These are phyloP conservation scores for Pulicaria dysenterica DNA, from an alignment of 129 eudicot genomes.

Conservation along the genomic window DNA sequence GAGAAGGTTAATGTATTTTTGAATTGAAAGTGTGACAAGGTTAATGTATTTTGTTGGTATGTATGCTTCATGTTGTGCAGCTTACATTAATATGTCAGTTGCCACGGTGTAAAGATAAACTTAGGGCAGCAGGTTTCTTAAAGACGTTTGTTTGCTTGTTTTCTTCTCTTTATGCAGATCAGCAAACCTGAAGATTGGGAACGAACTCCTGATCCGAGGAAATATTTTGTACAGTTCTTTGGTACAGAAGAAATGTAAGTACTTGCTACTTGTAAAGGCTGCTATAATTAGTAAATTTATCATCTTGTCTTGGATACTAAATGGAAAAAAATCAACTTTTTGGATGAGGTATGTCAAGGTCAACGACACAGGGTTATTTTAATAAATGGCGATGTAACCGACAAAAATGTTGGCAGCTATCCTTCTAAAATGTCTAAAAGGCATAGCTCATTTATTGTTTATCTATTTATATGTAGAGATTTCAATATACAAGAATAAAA, in stretches of 20 bases:
- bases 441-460: background rate
- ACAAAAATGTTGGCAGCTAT: background rate
- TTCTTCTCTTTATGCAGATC: slow-evolving; percentile 56
- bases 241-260: slow-evolving; percentile 97
- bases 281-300: slow-evolving; percentile 12
- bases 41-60: slow-evolving; percentile 25
- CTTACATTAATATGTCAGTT: slow-evolving; percentile 32
- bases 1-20: slow-evolving; percentile 32
- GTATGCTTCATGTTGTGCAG: slow-evolving; percentile 32
- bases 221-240: slow-evolving; percentile 76
- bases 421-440: background rate
- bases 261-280: slow-evolving; percentile 13
- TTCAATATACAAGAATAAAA: slow-evolving; percentile 12
- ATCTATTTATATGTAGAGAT: slow-evolving; percentile 1
- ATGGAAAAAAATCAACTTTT: background rate
- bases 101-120: slow-evolving; percentile 27
- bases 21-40: slow-evolving; percentile 33
- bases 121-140: slow-evolving; percentile 26
- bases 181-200: slow-evolving; percentile 87
- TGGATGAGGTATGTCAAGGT: slow-evolving; percentile 8
- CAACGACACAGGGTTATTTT: slow-evolving; percentile 13
- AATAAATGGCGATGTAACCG: background rate
- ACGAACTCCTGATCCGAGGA: slow-evolving; percentile 70
- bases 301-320: slow-evolving; percentile 18
- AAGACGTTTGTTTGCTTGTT: slow-evolving; percentile 30